Conservation (phyloP, 768 basidiomycete species). For the Russula sp. region DNA sequence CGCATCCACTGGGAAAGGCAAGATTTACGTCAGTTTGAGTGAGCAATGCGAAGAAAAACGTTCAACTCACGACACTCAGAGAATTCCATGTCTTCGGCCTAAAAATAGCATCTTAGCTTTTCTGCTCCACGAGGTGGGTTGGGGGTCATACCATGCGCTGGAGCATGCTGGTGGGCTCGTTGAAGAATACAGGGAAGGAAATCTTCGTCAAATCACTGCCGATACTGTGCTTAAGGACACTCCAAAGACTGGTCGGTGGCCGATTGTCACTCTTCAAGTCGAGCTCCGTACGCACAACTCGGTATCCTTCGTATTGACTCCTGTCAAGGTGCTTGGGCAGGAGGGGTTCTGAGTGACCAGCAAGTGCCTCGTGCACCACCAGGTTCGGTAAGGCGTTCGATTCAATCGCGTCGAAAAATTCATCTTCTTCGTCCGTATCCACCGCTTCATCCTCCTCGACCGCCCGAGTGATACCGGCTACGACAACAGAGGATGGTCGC, state of each 20-base stretch:
- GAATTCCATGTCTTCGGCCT: conserved; percentile 97
- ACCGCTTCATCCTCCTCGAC: conserved; percentile 37
- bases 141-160: conserved; percentile 70
- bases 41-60: not conserved
- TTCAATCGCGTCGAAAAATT: conserved; percentile 98
- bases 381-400: conserved; percentile 73
- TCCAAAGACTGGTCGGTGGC: conserved; percentile 90
- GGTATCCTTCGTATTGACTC: conserved; percentile 65
- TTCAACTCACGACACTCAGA: conserved; percentile 74
- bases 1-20: conserved; percentile 61
- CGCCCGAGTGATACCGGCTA: not conserved
- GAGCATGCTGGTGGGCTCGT: conserved; percentile 94
- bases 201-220: conserved; percentile 97
- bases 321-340: conserved; percentile 40
- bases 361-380: conserved; percentile 61
- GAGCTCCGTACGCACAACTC: conserved; percentile 55
- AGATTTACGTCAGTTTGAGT: not conserved
- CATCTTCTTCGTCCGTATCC: conserved; percentile 83
- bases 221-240: conserved; percentile 90
- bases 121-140: not conserved
- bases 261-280: conserved; percentile 70
- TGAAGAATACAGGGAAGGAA: conserved; percentile 90
- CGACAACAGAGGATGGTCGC: not conserved
- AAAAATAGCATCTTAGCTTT: conserved; percentile 17
- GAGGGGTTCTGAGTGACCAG: conserved; percentile 41